Base-by-base conservation (phyloP, 164 flowering plant species). In the Piper betle region DNA sequence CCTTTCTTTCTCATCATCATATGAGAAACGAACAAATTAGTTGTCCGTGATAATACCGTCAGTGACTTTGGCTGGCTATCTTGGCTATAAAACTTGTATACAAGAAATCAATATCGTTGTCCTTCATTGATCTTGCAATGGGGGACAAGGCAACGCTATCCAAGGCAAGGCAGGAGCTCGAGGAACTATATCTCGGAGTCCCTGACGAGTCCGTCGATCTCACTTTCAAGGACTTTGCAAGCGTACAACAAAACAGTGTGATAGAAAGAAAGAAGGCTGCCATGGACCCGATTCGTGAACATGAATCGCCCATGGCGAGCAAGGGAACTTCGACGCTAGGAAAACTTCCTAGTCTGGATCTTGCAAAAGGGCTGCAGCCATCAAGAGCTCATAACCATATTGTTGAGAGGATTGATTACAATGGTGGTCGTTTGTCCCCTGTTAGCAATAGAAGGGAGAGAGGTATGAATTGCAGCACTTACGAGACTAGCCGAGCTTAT, bases 161-260 rank as follows among this genome's bases (percentile, higher is more conserved):
- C 4, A 83, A 74, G 64, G 89, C 89, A 43, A 75, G 73, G 61
- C 67, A 61, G 46, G 88, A 83, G 77, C 85, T 84, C 6, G 90
- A 87, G 66, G 86, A 83, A 12, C 43, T 84, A 65, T 86, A 86
- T 53, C 57, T 64, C 6, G 94, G 90, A 5, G 73, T 84, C 20
- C 90, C 89, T 3, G 90, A 87, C 62, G 94, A 87, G 2, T 83
- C 90, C 0, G 94, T 84, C 2, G 80, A 87, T 66, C 83, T 84
- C 58, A 80, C 87, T 0, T 81, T 87, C 48, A 75, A 75, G 70
- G 76, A 84, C 68, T 63, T 87, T 1, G 88, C 81, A 6, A 52
- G 20, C 38, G 33, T 55, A 8, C 56, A 48, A 33, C 66, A 25
- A 37, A 57, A 56, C 18, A 55, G 41, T 16, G 37, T 38, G 37